Conservation (phyloP, 805 yeast genomes). For the Schwanniomyces pseudopolymorphus region DNA sequence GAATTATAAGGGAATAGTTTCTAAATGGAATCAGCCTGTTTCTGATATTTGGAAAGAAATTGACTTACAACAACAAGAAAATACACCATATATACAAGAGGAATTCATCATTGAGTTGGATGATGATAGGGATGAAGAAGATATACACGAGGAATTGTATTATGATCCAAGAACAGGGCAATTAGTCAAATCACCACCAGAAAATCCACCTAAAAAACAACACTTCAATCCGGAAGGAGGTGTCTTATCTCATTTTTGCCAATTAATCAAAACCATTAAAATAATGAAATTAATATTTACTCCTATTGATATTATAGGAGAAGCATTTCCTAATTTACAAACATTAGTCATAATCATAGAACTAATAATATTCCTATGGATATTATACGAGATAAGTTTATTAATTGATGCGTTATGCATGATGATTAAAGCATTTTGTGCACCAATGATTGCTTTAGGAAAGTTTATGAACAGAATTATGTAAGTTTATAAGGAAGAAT, state of each 20-base stretch:
- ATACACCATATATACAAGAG: background rate
- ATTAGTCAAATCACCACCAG: slow-evolving; percentile 20
- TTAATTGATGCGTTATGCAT: slow-evolving; percentile 44
- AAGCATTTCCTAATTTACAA: slow-evolving; percentile 36
- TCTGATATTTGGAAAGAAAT: slow-evolving; percentile 5
- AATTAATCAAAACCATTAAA: slow-evolving; percentile 32
- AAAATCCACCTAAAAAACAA: background rate
- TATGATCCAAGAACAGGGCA: slow-evolving; percentile 33
- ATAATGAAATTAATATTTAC: slow-evolving; percentile 38
- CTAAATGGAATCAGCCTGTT: slow-evolving; percentile 35
- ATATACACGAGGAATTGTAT: slow-evolving; percentile 25
- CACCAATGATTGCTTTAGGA: slow-evolving; percentile 47
- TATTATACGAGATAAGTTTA: slow-evolving; percentile 40
- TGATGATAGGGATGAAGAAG: slow-evolving; percentile 17
- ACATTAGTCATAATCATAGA: slow-evolving; percentile 41
- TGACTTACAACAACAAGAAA: slow-evolving; percentile 5
- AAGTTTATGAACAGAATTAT: slow-evolving; percentile 42
- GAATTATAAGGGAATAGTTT: slow-evolving; percentile 20
- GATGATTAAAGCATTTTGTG: slow-evolving; percentile 46
- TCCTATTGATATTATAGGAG: slow-evolving; percentile 40
- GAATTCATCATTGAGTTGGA: slow-evolving; percentile 30
- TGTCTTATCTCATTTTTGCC: slow-evolving; percentile 30
- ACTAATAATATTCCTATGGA: slow-evolving; percentile 39
- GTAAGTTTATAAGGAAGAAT: slow-evolving; percentile 11
- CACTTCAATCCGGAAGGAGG: background rate